Conservation (phyloP, 306 rosid genomes). For the Gynostemma pentaphyllum region DNA sequence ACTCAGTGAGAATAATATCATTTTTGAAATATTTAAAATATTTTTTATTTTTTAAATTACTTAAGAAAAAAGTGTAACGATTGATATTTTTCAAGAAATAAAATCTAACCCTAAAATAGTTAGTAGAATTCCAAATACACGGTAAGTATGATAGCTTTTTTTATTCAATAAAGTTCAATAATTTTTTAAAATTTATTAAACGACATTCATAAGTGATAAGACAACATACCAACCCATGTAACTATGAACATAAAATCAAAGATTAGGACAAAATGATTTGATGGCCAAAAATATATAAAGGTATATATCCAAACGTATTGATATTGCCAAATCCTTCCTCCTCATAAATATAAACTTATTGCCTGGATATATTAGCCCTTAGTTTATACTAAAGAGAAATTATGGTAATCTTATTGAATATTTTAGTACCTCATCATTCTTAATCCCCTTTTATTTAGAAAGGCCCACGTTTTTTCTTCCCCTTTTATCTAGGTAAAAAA, state of each 20-base stretch:
- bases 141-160: too few relatives aligned
- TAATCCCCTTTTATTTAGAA: slow-evolving; percentile 30
- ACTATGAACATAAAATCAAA: background rate
- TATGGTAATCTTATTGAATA: slow-evolving; percentile 47
- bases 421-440: slow-evolving; percentile 37
- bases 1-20: too few relatives aligned
- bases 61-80: too few relatives aligned
- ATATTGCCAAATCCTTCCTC: slow-evolving; percentile 3
- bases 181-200: too few relatives aligned
- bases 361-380: background rate
- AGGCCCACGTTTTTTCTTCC: slow-evolving; percentile 18
- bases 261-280: background rate
- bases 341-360: background rate
- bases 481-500: slow-evolving; percentile 14
- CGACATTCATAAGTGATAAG: too few relatives aligned
- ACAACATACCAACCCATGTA: background rate
- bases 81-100: background rate
- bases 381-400: slow-evolving; percentile 15
- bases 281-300: background rate
- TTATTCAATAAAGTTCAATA: too few relatives aligned
- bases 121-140: background rate
- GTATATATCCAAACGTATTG: background rate
- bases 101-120: background rate
- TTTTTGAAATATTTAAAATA: too few relatives aligned
- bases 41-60: too few relatives aligned